phyloP scores from a whole-genome alignment of 2,329 filamentous ascomycete genomes.

The Rachicladosporium sp. region DNA sequence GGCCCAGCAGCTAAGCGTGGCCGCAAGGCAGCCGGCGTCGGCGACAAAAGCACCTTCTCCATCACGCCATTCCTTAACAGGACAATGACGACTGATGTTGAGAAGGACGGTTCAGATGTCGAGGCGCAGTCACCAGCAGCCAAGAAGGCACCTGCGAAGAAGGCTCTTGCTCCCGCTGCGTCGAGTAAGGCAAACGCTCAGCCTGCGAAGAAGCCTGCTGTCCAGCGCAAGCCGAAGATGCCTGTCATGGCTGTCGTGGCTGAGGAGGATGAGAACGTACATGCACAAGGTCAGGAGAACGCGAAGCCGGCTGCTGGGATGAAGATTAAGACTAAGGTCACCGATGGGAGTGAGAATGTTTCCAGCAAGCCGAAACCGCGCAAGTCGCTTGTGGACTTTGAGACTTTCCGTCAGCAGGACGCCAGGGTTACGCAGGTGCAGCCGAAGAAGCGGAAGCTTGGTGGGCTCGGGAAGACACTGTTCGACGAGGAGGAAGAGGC shows the following conservation, averaged over 20 bases:
- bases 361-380: constrained; percentile 27
- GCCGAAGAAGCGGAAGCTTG: constrained; percentile 26
- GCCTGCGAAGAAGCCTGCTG: constrained; percentile 26
- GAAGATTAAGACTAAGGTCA: constrained; percentile 28
- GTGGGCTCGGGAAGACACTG: constrained; percentile 25
- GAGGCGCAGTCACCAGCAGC: constrained; percentile 15
- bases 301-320: constrained; percentile 10
- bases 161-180: constrained; percentile 32
- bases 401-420: constrained; percentile 21
- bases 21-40: constrained; percentile 43
- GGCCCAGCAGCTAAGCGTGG: constrained; percentile 34
- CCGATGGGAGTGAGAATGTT: constrained; percentile 21
- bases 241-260: constrained; percentile 31
- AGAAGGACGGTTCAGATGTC: constrained; percentile 14
- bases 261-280: constrained; percentile 31
- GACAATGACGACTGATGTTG: constrained; percentile 41
- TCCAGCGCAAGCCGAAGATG: constrained; percentile 26
- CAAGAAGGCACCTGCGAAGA: constrained; percentile 23
- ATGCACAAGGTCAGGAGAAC: constrained; percentile 26
- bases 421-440: constrained; percentile 19
- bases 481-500: constrained; percentile 28
- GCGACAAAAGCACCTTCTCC: constrained; percentile 85
- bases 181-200: constrained; percentile 31
- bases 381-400: constrained; percentile 37
- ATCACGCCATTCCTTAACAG: constrained; percentile 88